Evolutionary conservation across 805 yeast species (phyloP).

Genomic region (Saccharomycopsis capsularis): DNA sequence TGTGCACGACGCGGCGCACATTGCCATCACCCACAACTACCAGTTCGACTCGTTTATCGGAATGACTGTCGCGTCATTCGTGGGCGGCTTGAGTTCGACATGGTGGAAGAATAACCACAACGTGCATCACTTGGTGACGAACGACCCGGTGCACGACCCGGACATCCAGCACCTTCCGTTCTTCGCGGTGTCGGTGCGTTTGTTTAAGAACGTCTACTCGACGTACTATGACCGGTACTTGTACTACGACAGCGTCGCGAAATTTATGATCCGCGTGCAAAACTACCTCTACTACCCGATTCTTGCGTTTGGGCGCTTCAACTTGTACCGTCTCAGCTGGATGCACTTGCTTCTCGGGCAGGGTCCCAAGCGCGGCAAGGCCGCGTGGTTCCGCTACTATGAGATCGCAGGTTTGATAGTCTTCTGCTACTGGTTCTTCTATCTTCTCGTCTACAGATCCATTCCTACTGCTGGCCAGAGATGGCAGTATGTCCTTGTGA

Average conservation of each 20-base stretch:
- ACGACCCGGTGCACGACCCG: slow-evolving; percentile 91
- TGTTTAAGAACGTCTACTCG: slow-evolving; percentile 65
- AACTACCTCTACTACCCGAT: slow-evolving; percentile 70
- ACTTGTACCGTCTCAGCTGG: slow-evolving; percentile 78
- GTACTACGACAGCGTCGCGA: slow-evolving; percentile 62
- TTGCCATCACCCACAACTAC: slow-evolving; percentile 74
- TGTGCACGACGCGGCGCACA: slow-evolving; percentile 88
- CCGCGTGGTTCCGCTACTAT: slow-evolving; percentile 78
- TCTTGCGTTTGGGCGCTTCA: slow-evolving; percentile 77
- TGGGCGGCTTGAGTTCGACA: slow-evolving; percentile 85
- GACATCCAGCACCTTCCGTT: slow-evolving; percentile 91
- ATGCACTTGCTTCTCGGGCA: slow-evolving; percentile 62
- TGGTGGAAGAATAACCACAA: slow-evolving; percentile 96
- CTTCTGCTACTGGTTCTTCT: slow-evolving; percentile 80
- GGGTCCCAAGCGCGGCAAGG: slow-evolving; percentile 76
- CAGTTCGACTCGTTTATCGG: slow-evolving; percentile 71
- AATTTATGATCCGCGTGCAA: slow-evolving; percentile 54
- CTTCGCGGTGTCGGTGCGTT: slow-evolving; percentile 72
- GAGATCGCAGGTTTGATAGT: slow-evolving; percentile 64
- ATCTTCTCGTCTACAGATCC: slow-evolving; percentile 44
- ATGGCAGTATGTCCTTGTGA: slow-evolving; percentile 56
- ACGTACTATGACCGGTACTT: slow-evolving; percentile 68
- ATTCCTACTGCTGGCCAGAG: slow-evolving; percentile 50
- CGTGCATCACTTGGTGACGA: slow-evolving; percentile 88
- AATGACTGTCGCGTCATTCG: slow-evolving; percentile 62